A percentile compares a stretch with the other conserved stretches of the same genome.
These are phyloP conservation scores for Ceratobasidium sp. DNA, from an alignment of 1,284 basidiomycete genomes.

Conservation along the genomic window DNA sequence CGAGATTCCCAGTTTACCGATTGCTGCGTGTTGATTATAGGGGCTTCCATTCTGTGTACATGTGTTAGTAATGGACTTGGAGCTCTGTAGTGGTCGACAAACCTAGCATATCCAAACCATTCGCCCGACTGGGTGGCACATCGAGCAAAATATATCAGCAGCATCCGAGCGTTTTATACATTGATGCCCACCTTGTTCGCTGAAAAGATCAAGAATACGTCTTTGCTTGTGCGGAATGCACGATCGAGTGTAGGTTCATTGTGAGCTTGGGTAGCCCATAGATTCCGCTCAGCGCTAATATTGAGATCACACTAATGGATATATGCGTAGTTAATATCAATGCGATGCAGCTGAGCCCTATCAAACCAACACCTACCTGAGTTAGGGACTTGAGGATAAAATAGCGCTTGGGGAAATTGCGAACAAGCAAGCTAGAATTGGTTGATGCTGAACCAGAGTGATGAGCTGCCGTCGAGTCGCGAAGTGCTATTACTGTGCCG, in stretches of 20 bases:
- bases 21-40: slow-evolving; percentile 56
- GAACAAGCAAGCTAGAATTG: slow-evolving; percentile 75
- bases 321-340: slow-evolving; percentile 9
- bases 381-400: slow-evolving; percentile 93
- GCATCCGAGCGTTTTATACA: background rate
- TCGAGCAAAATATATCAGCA: slow-evolving; percentile 15
- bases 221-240: slow-evolving; percentile 86
- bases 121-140: slow-evolving; percentile 48
- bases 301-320: slow-evolving; percentile 78
- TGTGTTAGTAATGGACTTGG: slow-evolving; percentile 27
- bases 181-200: slow-evolving; percentile 87
- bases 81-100: slow-evolving; percentile 50
- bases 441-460: slow-evolving; percentile 67
- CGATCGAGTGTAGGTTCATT: slow-evolving; percentile 92
- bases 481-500: background rate
- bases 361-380: slow-evolving; percentile 62
- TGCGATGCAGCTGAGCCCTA: background rate
- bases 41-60: slow-evolving; percentile 68
- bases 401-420: slow-evolving; percentile 85
- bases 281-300: slow-evolving; percentile 79
- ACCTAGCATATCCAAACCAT: slow-evolving; percentile 83
- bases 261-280: slow-evolving; percentile 95
- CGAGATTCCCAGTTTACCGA: slow-evolving; percentile 51
- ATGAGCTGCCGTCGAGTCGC: slow-evolving; percentile 50
- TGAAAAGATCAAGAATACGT: slow-evolving; percentile 89